phyloP scores from a whole-genome alignment of 768 basidiomycete species.

The Jaapia argillacea region DNA sequence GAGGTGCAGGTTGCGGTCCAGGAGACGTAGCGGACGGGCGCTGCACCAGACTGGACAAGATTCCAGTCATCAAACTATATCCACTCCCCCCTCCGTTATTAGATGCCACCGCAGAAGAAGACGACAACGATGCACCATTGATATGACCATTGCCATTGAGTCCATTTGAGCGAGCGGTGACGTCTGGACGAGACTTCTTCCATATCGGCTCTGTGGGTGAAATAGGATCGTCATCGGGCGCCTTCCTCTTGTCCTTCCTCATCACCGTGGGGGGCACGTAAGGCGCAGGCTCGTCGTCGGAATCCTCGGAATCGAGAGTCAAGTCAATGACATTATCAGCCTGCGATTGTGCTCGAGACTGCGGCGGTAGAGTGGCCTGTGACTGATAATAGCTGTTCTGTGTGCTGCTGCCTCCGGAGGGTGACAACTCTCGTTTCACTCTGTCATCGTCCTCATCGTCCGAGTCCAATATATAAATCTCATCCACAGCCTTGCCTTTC shows the following conservation, averaged over 20 bases:
- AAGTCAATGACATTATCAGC: conserved; percentile 68
- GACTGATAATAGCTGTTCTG: conserved; percentile 2
- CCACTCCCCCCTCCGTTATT: neutral
- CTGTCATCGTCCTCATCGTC: conserved; percentile 66
- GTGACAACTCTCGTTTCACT: conserved; percentile 69
- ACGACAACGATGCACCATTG: conserved; percentile 1
- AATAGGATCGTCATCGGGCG: conserved; percentile 34
- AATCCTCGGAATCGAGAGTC: conserved; percentile 71
- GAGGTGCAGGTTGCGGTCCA: no score
- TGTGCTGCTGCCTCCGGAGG: conserved; percentile 28
- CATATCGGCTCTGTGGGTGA: conserved; percentile 60
- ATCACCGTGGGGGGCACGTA: conserved; percentile 17
- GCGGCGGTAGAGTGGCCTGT: conserved; percentile 4
- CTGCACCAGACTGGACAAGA: no score
- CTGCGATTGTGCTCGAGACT: conserved; percentile 21
- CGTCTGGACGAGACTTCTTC: conserved; percentile 51
- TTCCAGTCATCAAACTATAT: neutral
- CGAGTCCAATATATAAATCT: conserved; percentile 61
- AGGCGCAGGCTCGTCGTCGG: conserved; percentile 38
- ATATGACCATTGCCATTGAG: neutral
- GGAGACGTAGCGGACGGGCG: no score
- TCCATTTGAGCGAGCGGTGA: neutral
- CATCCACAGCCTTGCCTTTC: conserved; percentile 36
- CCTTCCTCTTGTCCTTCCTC: conserved; percentile 47
- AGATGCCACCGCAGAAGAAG: neutral